Conservation (phyloP, 2,329 filamentous ascomycete species). For the Cyphellophora europaea region DNA sequence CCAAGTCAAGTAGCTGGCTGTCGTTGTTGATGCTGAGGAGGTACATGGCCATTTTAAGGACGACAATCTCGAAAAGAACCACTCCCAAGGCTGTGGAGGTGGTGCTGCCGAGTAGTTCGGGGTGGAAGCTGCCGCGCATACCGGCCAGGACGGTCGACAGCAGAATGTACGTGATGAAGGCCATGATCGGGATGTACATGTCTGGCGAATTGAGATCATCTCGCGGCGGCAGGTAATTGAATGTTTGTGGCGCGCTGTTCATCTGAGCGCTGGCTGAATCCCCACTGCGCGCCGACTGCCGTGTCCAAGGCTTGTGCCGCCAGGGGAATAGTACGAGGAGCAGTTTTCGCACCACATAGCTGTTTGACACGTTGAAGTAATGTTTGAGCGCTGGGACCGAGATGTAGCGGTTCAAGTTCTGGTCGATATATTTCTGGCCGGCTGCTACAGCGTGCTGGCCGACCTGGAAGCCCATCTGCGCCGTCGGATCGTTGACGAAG, state of each 20-base stretch:
- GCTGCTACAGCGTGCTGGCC: slow-evolving; percentile 86
- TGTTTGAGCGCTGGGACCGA: slow-evolving; percentile 91
- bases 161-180: slow-evolving; percentile 92
- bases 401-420: slow-evolving; percentile 84
- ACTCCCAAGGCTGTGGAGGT: slow-evolving; percentile 76
- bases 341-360: slow-evolving; percentile 89
- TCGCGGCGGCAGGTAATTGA: slow-evolving; percentile 72
- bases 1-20: slow-evolving; percentile 61
- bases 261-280: slow-evolving; percentile 49
- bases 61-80: slow-evolving; percentile 78
- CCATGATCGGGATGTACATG: slow-evolving; percentile 99
- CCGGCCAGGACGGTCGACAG: slow-evolving; percentile 85
- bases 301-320: slow-evolving; percentile 95
- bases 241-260: slow-evolving; percentile 43
- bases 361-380: slow-evolving; percentile 99
- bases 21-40: slow-evolving; percentile 3
- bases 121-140: slow-evolving; percentile 82
- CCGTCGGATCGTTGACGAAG: slow-evolving; percentile 92
- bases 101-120: slow-evolving; percentile 83
- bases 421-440: slow-evolving; percentile 88
- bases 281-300: slow-evolving; percentile 60
- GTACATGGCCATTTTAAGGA: slow-evolving; percentile 79
- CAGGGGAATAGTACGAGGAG: slow-evolving; percentile 92
- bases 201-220: slow-evolving; percentile 97
- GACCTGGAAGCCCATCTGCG: slow-evolving; percentile 90